Evolutionary conservation across 306 rosid genomes (phyloP), one percentile per base, ranked within the genome.

Genomic region (Vigna angularis): DNA sequence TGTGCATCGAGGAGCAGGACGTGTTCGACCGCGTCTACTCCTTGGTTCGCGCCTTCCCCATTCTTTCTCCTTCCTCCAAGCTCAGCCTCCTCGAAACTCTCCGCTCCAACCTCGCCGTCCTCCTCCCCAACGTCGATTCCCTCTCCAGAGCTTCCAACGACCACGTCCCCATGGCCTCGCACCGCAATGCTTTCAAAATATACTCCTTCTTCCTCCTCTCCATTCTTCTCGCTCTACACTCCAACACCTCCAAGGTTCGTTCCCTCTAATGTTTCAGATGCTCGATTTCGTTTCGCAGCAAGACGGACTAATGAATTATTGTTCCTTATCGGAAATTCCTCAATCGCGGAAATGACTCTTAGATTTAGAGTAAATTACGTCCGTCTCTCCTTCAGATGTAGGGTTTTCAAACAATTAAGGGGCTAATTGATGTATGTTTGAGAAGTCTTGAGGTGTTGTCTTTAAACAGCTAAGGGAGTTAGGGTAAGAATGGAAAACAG

Each of bases 71-170:
- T 18, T 82, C 97, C 12, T 91, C 84, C 79, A 95, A 92, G 79
- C 56, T 85, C 38, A 92, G 83, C 77, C 83, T 95, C n/a, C 87
- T 92, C 1, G 98, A 95, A 78, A 86, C 90, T 65, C 96, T 95
- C 57, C 93, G 98, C 13, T 95, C 98, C 22, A 95, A 95, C 79
- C 77, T 95, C 67, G 85, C 95, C 66, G 98, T 95, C 76, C 97
- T 95, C 82, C 93, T 94, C 56, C 98, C 98, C 9, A 94, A 90
- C 65, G 89, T 91, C 38, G 98, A 94, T 80, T 88, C 91, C 3
- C 89, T 94, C 48, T 81, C 91, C 6, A 86, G 98, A 79, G 82
- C 63, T 53, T 89, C 94, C 34, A 85, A 82, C 42, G 90, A 79
- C 4, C 90, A 81, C 11, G 50, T 82, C 59, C 80, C 84, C 0